These are phyloP conservation scores for Vitis hybrid DNA, from an alignment of 177 flowering plant species.

Conservation along the genomic window DNA sequence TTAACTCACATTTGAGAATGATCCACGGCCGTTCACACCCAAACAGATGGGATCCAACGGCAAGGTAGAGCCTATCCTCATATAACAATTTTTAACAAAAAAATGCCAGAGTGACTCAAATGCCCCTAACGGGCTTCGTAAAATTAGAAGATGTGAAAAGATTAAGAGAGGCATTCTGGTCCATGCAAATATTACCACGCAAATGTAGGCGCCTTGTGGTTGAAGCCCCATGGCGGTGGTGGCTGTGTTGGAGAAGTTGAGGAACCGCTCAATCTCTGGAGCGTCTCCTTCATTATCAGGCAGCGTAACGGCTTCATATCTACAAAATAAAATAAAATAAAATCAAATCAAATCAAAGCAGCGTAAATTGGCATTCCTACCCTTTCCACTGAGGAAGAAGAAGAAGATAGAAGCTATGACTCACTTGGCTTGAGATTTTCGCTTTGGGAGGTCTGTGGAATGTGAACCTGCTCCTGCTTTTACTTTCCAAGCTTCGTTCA, in stretches of 20 bases:
- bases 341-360: not conserved
- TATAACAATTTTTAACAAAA: no score
- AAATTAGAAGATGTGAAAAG: no score
- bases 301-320: constrained; percentile 76
- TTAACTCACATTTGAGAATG: no score
- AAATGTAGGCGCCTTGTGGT: constrained; percentile 34
- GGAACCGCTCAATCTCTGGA: constrained; percentile 53
- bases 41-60: no score
- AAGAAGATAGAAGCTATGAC: constrained; percentile 6
- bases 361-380: not conserved
- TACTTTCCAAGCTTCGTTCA: constrained; percentile 89
- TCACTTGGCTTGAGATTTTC: constrained; percentile 81
- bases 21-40: no score
- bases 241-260: constrained; percentile 29
- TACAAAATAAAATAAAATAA: constrained; percentile 16
- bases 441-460: constrained; percentile 79
- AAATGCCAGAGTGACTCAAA: no score
- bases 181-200: constrained; percentile 47
- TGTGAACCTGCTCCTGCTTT: constrained; percentile 51
- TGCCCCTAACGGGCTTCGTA: no score
- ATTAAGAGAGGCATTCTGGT: no score
- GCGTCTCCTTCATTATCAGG: constrained; percentile 45
- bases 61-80: no score
- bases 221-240: constrained; percentile 41
- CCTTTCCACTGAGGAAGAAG: not conserved